phyloP scores from a whole-genome alignment of 1,284 basidiomycete genomes.

The Pseudozyma hubeiensis region DNA sequence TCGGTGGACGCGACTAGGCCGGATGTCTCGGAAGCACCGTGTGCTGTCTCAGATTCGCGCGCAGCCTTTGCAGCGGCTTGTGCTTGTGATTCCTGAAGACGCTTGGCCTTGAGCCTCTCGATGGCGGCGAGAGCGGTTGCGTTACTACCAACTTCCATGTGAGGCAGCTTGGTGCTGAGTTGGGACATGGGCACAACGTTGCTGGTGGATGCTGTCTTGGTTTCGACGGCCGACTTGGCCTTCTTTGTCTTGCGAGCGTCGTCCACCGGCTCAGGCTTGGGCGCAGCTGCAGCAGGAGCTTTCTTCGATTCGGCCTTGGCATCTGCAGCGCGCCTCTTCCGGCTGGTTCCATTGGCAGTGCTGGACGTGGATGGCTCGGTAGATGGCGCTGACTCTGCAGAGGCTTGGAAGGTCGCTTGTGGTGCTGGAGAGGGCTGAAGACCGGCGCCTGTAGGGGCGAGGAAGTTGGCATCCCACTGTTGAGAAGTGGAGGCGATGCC shows the following conservation, averaged over 20 bases:
- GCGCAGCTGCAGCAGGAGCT: slow-evolving; percentile 10
- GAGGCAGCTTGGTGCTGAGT: slow-evolving; percentile 48
- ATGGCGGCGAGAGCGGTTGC: slow-evolving; percentile 57
- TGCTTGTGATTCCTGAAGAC: slow-evolving; percentile 35
- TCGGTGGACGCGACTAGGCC: slow-evolving; percentile 14
- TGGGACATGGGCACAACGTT: slow-evolving; percentile 17
- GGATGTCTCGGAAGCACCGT: neutral
- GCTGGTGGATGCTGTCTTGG: slow-evolving; percentile 7
- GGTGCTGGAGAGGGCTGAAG: slow-evolving; percentile 8
- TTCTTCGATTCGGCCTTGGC: slow-evolving; percentile 16
- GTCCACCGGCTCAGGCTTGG: slow-evolving; percentile 4
- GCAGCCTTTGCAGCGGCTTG: slow-evolving; percentile 46
- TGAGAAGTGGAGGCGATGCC: slow-evolving; percentile 6
- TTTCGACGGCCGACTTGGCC: slow-evolving; percentile 21
- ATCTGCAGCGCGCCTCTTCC: slow-evolving; percentile 22
- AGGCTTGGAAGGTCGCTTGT: neutral
- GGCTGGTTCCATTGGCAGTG: neutral
- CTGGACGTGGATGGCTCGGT: neutral
- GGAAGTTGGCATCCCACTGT: slow-evolving; percentile 37
- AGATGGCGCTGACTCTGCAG: slow-evolving; percentile 1
- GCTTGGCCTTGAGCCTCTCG: slow-evolving; percentile 52
- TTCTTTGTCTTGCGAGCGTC: slow-evolving; percentile 33
- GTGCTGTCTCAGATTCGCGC: slow-evolving; percentile 11
- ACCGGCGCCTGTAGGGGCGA: slow-evolving; percentile 16
- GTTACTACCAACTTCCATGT: slow-evolving; percentile 60